Conservation (phyloP, 345 rosid genomes). For the Linum trigynum region DNA sequence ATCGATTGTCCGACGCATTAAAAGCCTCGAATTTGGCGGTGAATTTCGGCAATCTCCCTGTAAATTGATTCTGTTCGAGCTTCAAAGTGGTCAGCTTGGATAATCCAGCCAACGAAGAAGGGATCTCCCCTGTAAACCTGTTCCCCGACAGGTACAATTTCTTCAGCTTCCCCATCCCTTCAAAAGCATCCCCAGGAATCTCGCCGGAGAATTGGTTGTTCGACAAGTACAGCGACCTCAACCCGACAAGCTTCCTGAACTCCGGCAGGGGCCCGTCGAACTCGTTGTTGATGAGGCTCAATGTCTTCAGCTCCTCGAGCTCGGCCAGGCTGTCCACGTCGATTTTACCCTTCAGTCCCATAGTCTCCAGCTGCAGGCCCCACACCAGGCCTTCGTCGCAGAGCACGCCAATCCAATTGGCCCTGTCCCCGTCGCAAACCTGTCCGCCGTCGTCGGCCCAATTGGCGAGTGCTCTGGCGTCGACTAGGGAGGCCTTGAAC, state of each 20-base stretch:
- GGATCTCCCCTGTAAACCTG: slow-evolving; percentile 48
- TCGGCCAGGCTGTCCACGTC: slow-evolving; percentile 30
- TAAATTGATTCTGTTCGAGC: slow-evolving; percentile 55
- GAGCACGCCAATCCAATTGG: slow-evolving; percentile 57
- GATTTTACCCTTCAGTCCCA: slow-evolving; percentile 44
- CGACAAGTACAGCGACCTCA: slow-evolving; percentile 57
- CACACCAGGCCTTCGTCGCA: slow-evolving; percentile 36
- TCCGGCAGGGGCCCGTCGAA: slow-evolving; percentile 54
- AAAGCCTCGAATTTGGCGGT: slow-evolving; percentile 19
- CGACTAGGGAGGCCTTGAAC: slow-evolving; percentile 43
- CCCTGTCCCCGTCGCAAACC: slow-evolving; percentile 26
- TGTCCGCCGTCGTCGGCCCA: slow-evolving; percentile 30
- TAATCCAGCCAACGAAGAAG: slow-evolving; percentile 36
- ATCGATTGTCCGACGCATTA: slow-evolving; percentile 47
- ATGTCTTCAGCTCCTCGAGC: slow-evolving; percentile 36
- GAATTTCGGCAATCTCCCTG: slow-evolving; percentile 51
- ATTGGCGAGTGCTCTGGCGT: slow-evolving; percentile 20
- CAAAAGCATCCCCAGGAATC: slow-evolving; percentile 45
- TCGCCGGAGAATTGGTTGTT: slow-evolving; percentile 48
- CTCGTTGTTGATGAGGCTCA: slow-evolving; percentile 55
- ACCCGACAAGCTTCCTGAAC: slow-evolving; percentile 32
- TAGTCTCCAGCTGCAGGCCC: slow-evolving; percentile 60
- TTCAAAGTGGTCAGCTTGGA: slow-evolving; percentile 48
- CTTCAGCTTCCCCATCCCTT: slow-evolving; percentile 50
- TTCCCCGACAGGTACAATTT: slow-evolving; percentile 46